Base-by-base conservation (phyloP, 352 stramenopile species). In the Globisporangium camurandrum region DNA sequence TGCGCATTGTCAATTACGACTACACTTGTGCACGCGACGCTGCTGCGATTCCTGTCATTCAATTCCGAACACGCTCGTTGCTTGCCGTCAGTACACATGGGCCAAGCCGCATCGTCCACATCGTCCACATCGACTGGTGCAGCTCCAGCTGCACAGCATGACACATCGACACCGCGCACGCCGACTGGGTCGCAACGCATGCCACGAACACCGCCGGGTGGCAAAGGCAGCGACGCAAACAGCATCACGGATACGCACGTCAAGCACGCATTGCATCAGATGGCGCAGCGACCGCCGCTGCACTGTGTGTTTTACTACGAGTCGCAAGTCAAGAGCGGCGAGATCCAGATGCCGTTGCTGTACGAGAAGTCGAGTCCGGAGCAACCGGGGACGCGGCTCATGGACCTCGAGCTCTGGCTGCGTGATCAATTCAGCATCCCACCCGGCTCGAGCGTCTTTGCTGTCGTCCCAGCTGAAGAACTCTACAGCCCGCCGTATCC, bases 271-370 rank as follows among this genome's bases (percentile, higher is more conserved):
- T 27, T 85, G 17, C 47, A 54, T 14, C 20, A 46, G 17, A 54
- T 88, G 41, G 46, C 54, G 9, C 50, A 51, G 27, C 71, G 71
- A 0, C 57, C 69, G 51, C 79, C 75, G 37, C 64, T 90, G 33
- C 66, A 80, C 47, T 88, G 76, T 59, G 69, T 78, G 5, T 90
- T 90, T 57, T 72, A 86, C 63, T 84, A 86, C 50, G 76, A 88
- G 46, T 53, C 47, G 4, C 65, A 66, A 48, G 61, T 70, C 39
- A 59, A 75, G 47, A 75, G 51, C 43, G 64, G 65, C 9, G 53
- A 79, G 55, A 58, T 90, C 49, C 57, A 76, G 54, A 54, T 90
- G 57, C 79, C 79, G 30, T 68, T 90, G 46, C 47, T 90, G 33
- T 90, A 86, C 56, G 72, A 70, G 26, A 78, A 71, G 40, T 37